Evolutionary conservation across 2,329 filamentous ascomycete species (phyloP).

Genomic region (Calonectria multiphialidica): DNA sequence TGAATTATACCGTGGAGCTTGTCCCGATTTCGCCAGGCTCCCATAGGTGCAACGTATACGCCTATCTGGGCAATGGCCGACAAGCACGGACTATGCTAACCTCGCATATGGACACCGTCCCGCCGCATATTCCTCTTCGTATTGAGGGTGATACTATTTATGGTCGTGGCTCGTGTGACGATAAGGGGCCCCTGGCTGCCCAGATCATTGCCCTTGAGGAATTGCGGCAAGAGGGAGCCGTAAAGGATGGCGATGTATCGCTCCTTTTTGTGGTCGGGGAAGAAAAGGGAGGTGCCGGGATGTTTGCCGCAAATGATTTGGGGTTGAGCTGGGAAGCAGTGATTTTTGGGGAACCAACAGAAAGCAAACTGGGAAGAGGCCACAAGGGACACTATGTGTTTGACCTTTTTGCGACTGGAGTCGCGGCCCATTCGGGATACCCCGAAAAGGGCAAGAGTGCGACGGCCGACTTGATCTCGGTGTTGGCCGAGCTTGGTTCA

Average conservation of each 20-base stretch:
- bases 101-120: slow-evolving; percentile 82
- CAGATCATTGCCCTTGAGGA: slow-evolving; percentile 72
- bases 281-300: slow-evolving; percentile 75
- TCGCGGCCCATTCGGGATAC: slow-evolving; percentile 56
- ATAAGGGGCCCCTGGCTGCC: slow-evolving; percentile 73
- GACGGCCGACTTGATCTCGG: slow-evolving; percentile 19
- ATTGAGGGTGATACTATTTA: slow-evolving; percentile 57
- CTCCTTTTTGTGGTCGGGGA: slow-evolving; percentile 73
- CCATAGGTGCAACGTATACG: slow-evolving; percentile 75
- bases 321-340: slow-evolving; percentile 68
- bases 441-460: slow-evolving; percentile 33
- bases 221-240: slow-evolving; percentile 15
- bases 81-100: slow-evolving; percentile 70
- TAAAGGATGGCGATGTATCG: slow-evolving; percentile 52
- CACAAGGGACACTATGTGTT: slow-evolving; percentile 78
- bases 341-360: slow-evolving; percentile 81
- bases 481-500: slow-evolving; percentile 38
- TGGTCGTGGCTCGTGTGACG: slow-evolving; percentile 78
- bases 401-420: slow-evolving; percentile 70
- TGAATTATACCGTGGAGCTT: slow-evolving; percentile 51
- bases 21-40: slow-evolving; percentile 35
- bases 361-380: slow-evolving; percentile 75
- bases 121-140: slow-evolving; percentile 75
- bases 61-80: slow-evolving; percentile 64
- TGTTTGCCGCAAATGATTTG: slow-evolving; percentile 64